phyloP scores from a whole-genome alignment of 2,329 filamentous ascomycete species.

The Monilinia laxa region DNA sequence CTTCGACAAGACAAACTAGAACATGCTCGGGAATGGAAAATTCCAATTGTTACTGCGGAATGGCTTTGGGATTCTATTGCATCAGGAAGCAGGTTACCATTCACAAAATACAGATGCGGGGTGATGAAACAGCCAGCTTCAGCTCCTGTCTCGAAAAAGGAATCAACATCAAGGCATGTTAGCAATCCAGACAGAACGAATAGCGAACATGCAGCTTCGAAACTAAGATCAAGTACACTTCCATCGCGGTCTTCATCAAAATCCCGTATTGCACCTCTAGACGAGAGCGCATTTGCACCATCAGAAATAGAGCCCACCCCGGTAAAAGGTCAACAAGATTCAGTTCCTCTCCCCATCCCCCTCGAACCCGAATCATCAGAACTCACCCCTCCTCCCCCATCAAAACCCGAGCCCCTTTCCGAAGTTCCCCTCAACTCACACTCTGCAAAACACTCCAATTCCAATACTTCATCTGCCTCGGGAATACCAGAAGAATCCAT shows the following conservation, averaged over 20 bases:
- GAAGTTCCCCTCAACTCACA: constrained; percentile 19
- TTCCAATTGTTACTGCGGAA: constrained; percentile 75
- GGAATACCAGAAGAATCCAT: constrained; percentile 8
- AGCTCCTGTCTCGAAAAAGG: constrained; percentile 26
- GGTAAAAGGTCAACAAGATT: constrained; percentile 25
- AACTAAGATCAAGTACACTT: constrained; percentile 22
- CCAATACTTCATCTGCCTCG: neutral
- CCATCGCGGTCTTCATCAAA: constrained; percentile 25
- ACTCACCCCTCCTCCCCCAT: constrained; percentile 21
- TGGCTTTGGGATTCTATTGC: constrained; percentile 86
- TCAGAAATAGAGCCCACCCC: constrained; percentile 21
- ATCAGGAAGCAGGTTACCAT: constrained; percentile 51
- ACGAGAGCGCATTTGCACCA: constrained; percentile 31
- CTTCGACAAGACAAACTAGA: constrained; percentile 73
- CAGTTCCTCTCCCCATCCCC: constrained; percentile 9
- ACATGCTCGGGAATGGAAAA: constrained; percentile 69
- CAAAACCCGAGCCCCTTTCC: constrained; percentile 5
- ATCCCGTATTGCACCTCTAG: constrained; percentile 25
- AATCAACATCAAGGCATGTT: neutral
- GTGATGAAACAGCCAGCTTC: constrained; percentile 35
- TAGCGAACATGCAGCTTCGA: constrained; percentile 7
- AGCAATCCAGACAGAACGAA: constrained; percentile 1
- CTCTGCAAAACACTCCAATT: constrained; percentile 20
- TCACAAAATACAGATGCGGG: constrained; percentile 47
- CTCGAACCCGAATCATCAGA: constrained; percentile 25